Evolutionary conservation across 106 monocot genomes (phyloP).

Genomic region (Dendrobium catenatum): DNA sequence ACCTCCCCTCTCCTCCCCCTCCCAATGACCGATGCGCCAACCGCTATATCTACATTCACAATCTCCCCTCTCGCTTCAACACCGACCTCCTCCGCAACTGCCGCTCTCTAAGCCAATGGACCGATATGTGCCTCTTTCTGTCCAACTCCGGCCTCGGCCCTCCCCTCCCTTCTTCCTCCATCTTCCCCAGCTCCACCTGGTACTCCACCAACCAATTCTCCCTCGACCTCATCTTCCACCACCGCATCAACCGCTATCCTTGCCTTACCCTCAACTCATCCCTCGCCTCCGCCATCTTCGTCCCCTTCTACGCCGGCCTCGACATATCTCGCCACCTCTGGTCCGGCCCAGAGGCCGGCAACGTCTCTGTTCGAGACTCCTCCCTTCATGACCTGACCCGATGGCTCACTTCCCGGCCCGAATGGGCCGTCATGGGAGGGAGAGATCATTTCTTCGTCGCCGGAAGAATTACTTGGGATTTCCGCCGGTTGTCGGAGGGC

Average conservation of each 20-base stretch:
- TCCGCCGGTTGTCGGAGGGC: conserved; percentile 13
- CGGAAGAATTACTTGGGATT: conserved; percentile 45
- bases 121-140: conserved; percentile 34
- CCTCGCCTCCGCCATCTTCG: conserved; percentile 16
- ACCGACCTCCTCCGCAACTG: conserved; percentile 28
- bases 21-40: conserved; percentile 16
- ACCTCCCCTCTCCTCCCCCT: background rate
- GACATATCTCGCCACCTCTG: conserved; percentile 20
- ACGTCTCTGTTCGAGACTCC: conserved; percentile 15
- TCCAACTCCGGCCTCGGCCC: conserved; percentile 40
- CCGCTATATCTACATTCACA: conserved; percentile 39
- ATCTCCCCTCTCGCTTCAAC: conserved; percentile 37
- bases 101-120: conserved; percentile 23
- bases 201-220: conserved; percentile 37
- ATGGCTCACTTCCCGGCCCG: conserved; percentile 34
- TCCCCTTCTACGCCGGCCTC: conserved; percentile 23
- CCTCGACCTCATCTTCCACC: conserved; percentile 38
- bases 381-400: conserved; percentile 11
- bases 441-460: conserved; percentile 43
- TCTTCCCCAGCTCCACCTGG: conserved; percentile 11
- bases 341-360: conserved; percentile 2
- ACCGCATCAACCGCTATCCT: conserved; percentile 27
- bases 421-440: conserved; percentile 40
- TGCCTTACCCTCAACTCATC: conserved; percentile 25
- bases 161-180: conserved; percentile 5